phyloP scores from a whole-genome alignment of 2,329 filamentous ascomycete genomes.

The Neurospora sp. region DNA sequence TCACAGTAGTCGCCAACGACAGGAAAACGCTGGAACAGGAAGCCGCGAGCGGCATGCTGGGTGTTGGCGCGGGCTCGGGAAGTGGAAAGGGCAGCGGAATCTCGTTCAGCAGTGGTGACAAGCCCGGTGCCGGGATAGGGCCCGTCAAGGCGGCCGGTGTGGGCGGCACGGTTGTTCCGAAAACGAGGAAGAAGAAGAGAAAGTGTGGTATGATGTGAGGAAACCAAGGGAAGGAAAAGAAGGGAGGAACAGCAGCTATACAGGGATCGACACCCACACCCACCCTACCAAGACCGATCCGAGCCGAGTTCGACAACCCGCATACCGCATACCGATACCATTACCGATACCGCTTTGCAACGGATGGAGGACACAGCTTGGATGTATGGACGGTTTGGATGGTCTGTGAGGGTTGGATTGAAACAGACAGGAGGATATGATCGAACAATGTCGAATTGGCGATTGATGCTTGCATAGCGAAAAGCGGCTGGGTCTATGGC shows the following conservation, averaged over 20 bases:
- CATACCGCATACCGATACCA: neutral
- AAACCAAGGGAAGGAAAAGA: neutral
- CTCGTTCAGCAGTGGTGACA: conserved; percentile 14
- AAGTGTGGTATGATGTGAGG: conserved; percentile 68
- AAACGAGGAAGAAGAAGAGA: conserved; percentile 70
- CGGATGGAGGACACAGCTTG: neutral
- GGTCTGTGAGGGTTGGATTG: neutral
- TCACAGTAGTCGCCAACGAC: conserved; percentile 79
- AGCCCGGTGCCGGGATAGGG: conserved; percentile 13
- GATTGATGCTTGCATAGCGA: neutral
- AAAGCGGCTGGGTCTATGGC: neutral
- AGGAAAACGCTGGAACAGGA: conserved; percentile 49
- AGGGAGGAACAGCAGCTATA: conserved; percentile 4
- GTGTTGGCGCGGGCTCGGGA: conserved; percentile 16
- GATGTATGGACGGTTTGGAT: neutral
- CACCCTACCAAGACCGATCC: neutral
- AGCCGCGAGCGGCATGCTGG: conserved; percentile 28
- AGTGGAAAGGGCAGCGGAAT: neutral
- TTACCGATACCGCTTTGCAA: neutral
- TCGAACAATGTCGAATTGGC: neutral
- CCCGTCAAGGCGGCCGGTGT: conserved; percentile 20
- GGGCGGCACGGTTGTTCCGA: conserved; percentile 24
- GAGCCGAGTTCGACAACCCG: neutral
- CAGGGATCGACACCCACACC: neutral
- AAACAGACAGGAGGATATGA: neutral